Evolutionary conservation across 164 flowering plant genomes (phyloP), one percentile per base, ranked within the genome.

Genomic region (Vitis rupestris): DNA sequence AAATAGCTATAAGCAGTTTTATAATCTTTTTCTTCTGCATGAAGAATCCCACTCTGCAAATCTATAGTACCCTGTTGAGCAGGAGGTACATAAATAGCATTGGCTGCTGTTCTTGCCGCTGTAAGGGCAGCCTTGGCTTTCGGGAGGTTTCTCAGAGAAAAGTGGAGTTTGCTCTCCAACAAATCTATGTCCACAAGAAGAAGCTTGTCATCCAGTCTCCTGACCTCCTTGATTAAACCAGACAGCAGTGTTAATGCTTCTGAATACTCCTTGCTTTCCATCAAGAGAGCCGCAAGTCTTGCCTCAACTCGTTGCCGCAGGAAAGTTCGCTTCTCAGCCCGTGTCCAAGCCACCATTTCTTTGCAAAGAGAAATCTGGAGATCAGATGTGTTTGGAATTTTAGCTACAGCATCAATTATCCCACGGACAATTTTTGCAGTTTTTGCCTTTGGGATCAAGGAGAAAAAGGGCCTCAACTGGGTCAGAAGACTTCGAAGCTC

Each of bases 61-160:
- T 86, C 92, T 48, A 88, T 88, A 12, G 85, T 84, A 31, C 92
- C 90, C 69, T 88, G 92, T 59, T 88, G 90, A 63, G 88, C 88
- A 61, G 90, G 90, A n/a, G 93, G 93, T 53, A 88, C 90, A 75
- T 88, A 86, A 0, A 86, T 85, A 29, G 92, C 87, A 81, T 86
- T 88, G 17, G 90, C 89, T 53, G 90, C 90, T 50, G 90, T 88
- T 71, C 90, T 80, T 14, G 92, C 92, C 2, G 90, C 93, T 1
- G 90, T 88, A n/a, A 88, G 83, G 65, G 92, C 83, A 56, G 92
- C 88, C 72, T 86, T 88, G 17, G 89, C 92, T 76, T 88, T 88
- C 2, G 88, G 92, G 11, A 84, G 84, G 69, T 88, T 86, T 64
- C 85, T 81, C 50, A 87, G 54, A 11, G 87, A 83, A 72, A 87